Evolutionary conservation across 768 basidiomycete genomes (phyloP).

Genomic region (Naganishia friedmannii): DNA sequence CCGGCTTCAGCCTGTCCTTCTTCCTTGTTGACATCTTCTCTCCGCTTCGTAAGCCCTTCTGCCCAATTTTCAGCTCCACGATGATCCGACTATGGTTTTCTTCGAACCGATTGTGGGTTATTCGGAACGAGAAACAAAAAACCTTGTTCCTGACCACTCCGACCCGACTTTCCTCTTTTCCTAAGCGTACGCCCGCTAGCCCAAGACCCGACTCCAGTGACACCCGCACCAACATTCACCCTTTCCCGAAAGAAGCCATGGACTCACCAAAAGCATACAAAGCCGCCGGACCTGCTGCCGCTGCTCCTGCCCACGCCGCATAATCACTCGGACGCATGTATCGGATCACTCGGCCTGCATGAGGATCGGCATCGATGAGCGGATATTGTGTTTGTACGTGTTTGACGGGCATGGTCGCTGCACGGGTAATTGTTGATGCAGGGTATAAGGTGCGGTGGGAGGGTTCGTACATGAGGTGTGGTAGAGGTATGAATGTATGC

Average conservation of each 20-base stretch:
- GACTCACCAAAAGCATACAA: constrained; percentile 79
- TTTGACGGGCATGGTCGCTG: constrained; percentile 45
- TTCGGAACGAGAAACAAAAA: not conserved
- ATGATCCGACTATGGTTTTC: no score
- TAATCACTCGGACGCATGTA: constrained; percentile 88
- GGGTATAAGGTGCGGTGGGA: no score
- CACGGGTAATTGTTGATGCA: not conserved
- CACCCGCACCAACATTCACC: not conserved
- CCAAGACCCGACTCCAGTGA: not conserved
- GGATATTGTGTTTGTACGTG: constrained; percentile 64
- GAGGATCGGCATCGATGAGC: constrained; percentile 90
- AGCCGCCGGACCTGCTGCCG: constrained; percentile 75
- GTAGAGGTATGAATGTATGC: not conserved
- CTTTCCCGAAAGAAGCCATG: not conserved
- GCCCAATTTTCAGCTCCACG: no score
- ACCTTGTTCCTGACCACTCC: not conserved
- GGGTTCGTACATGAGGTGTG: not conserved
- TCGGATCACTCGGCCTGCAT: constrained; percentile 76
- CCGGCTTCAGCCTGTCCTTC: no score
- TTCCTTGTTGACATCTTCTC: no score
- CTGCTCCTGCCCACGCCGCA: constrained; percentile 73
- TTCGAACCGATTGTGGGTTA: no score
- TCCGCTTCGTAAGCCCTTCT: no score
- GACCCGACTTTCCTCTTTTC: not conserved
- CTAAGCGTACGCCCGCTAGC: not conserved